Conservation (phyloP, 495 filamentous ascomycete species). For the Lasiosphaeria hispida region DNA sequence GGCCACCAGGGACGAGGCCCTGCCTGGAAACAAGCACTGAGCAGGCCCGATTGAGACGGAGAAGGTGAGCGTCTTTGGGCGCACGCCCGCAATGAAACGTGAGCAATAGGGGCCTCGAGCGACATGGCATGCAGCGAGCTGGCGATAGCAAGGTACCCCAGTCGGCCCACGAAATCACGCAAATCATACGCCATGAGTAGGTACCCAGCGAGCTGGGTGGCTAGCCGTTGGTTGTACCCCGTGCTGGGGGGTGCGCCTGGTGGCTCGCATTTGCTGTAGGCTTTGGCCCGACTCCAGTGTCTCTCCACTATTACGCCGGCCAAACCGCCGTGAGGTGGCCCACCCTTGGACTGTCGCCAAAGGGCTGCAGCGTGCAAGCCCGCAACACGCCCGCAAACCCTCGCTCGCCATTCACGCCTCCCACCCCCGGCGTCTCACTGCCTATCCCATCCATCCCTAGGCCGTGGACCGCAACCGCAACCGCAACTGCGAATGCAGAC, state of each 20-base stretch:
- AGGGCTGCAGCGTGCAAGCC: not conserved
- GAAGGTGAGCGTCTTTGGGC: conserved; percentile 19
- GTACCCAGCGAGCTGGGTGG: conserved; percentile 19
- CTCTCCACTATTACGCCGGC: conserved; percentile 57
- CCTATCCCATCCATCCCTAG: conserved; percentile 5
- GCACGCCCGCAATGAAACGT: conserved; percentile 30
- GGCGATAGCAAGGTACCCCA: conserved; percentile 25
- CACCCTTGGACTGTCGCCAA: conserved; percentile 26
- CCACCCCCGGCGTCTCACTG: not conserved
- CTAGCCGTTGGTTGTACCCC: not conserved
- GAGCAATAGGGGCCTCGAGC: conserved; percentile 17
- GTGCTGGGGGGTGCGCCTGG: conserved; percentile 2
- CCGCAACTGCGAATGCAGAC: too few relatives aligned
- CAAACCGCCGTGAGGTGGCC: conserved; percentile 46
- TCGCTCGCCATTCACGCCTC: conserved; percentile 11
- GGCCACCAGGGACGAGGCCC: conserved; percentile 12
- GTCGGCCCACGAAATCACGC: not conserved
- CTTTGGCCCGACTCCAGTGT: conserved; percentile 29
- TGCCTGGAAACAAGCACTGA: conserved; percentile 26
- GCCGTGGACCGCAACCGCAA: too few relatives aligned
- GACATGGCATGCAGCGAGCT: not conserved
- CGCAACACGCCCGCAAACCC: conserved; percentile 11
- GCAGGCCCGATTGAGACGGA: conserved; percentile 35
- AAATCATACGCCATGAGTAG: not conserved
- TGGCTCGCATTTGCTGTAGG: conserved; percentile 21